phyloP scores from a whole-genome alignment of 257 asterid species.

The Forsythia suspensa region DNA sequence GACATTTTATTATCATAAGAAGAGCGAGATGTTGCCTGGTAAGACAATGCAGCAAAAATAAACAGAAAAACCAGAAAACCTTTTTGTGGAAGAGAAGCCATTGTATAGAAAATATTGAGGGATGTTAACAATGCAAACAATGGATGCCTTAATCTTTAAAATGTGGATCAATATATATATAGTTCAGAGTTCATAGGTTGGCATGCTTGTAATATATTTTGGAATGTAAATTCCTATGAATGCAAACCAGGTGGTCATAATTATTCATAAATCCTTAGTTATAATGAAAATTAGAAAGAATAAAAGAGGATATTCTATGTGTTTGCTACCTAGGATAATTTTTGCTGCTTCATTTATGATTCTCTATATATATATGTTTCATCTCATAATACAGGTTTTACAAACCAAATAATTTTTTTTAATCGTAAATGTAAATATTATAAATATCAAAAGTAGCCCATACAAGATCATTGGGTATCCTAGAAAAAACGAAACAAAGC shows the following conservation, averaged over 20 bases:
- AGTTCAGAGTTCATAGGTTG: background rate
- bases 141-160: background rate
- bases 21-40: background rate
- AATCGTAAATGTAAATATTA: too few relatives aligned
- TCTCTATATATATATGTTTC: background rate
- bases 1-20: background rate
- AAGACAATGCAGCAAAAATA: background rate
- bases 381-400: slow-evolving; percentile 18
- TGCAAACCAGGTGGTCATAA: background rate
- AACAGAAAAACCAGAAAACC: background rate
- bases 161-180: background rate
- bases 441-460: too few relatives aligned
- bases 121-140: background rate
- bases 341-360: slow-evolving; percentile 3
- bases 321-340: slow-evolving; percentile 5
- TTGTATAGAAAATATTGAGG: background rate
- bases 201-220: too few relatives aligned
- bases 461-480: too few relatives aligned
- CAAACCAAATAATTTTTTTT: too few relatives aligned
- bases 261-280: background rate
- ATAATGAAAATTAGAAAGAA: too few relatives aligned
- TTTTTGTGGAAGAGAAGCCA: background rate
- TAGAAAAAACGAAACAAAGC: too few relatives aligned
- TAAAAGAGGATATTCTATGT: too few relatives aligned
- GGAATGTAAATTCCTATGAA: too few relatives aligned